These are phyloP conservation scores for Russula earlei DNA, from an alignment of 768 basidiomycete species.

Conservation along the genomic window DNA sequence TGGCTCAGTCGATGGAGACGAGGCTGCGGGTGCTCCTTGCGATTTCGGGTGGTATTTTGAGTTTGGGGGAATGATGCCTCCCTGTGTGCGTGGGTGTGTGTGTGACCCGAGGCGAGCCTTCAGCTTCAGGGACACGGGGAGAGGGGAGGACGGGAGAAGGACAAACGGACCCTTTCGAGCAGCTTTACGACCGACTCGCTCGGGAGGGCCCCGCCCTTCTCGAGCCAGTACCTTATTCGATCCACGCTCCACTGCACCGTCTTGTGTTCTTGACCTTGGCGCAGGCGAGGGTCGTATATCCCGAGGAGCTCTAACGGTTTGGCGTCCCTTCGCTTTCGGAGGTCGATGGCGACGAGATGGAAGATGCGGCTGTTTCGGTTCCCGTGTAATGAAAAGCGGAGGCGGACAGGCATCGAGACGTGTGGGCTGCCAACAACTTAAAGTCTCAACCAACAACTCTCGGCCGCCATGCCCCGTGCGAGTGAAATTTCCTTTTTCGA, in stretches of 20 bases:
- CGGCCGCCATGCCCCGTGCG: no score
- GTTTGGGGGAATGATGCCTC: conserved; percentile 48
- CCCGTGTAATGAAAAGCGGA: conserved; percentile 81
- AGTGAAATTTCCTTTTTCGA: no score
- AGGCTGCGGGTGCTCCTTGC: neutral
- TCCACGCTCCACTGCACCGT: conserved; percentile 85
- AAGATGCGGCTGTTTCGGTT: conserved; percentile 64
- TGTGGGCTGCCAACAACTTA: no score
- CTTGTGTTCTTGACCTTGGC: conserved; percentile 46
- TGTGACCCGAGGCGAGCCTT: no score
- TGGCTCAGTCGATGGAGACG: neutral
- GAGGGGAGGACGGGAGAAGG: neutral
- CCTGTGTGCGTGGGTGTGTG: no score
- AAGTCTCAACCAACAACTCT: no score
- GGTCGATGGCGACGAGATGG: conserved; percentile 78
- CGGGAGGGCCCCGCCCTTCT: conserved; percentile 67
- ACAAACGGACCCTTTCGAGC: conserved; percentile 60
- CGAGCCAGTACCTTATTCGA: conserved; percentile 85
- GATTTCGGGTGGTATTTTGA: conserved; percentile 44
- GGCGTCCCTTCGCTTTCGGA: conserved; percentile 63
- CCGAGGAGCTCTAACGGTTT: conserved; percentile 85
- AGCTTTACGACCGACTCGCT: conserved; percentile 67
- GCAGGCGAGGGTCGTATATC: conserved; percentile 64
- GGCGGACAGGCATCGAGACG: conserved; percentile 69
- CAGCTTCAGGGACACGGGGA: neutral